Percentiles rank a stretch among this genome's conserved stretches.
Conservation (phyloP, 1,284 basidiomycete genomes). For the Blastosporella zonata region DNA sequence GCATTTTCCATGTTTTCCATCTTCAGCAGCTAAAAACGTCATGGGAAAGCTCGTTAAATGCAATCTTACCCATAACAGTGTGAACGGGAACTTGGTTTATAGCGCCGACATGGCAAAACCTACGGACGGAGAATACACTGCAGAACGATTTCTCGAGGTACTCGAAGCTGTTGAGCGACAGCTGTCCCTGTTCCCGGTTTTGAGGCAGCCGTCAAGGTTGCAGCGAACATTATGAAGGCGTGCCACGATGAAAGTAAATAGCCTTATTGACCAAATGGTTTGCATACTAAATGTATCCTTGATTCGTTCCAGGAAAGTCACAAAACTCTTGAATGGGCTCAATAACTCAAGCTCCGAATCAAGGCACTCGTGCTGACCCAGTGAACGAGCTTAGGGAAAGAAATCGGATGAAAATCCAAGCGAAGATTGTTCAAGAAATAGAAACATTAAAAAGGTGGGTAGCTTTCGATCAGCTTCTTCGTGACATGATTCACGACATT, state of each 20-base stretch:
- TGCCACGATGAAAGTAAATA: slow-evolving; percentile 5
- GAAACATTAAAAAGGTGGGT: background rate
- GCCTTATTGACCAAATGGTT: background rate
- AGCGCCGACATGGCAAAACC: background rate
- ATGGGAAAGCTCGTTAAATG: background rate
- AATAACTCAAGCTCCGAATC: slow-evolving; percentile 3
- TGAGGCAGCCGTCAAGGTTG: background rate
- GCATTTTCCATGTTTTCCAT: background rate
- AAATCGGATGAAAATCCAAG: background rate
- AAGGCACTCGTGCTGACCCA: background rate
- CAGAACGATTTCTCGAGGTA: background rate
- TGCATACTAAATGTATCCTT: no score
- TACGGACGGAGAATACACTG: background rate
- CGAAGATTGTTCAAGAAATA: background rate
- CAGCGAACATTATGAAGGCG: slow-evolving; percentile 4
- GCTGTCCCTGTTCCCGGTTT: slow-evolving; percentile 3
- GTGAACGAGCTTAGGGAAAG: background rate
- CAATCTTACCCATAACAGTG: background rate
- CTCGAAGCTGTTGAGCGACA: slow-evolving; percentile 2
- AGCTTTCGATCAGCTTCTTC: background rate
- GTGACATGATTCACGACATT: background rate
- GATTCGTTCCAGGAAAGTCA: slow-evolving; percentile 1
- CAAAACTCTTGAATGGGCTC: background rate
- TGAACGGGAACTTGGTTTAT: background rate
- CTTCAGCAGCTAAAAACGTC: background rate